Evolutionary conservation across 257 asterid genomes (phyloP).

Genomic region (Coffea canephora): DNA sequence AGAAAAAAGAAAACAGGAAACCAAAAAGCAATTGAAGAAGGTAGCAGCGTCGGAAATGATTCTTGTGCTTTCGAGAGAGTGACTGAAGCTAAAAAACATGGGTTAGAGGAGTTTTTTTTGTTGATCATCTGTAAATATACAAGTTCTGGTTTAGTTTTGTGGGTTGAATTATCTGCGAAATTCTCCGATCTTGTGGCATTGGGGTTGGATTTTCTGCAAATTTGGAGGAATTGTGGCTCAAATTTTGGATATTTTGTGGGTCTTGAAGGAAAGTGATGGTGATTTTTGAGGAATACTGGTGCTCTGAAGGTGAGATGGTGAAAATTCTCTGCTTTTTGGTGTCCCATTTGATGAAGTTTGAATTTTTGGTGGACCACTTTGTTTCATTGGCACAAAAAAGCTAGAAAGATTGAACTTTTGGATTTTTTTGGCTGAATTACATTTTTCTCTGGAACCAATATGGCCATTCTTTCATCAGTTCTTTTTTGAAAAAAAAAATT

Average conservation of each 20-base stretch:
- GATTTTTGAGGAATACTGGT: neutral
- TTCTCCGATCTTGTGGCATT: slow-evolving; percentile 21
- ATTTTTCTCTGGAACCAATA: neutral
- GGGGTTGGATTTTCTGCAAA: slow-evolving; percentile 3
- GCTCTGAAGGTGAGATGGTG: slow-evolving; percentile 27
- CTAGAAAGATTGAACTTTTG: slow-evolving; percentile 17
- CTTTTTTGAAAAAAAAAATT: neutral
- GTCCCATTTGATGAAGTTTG: slow-evolving; percentile 15
- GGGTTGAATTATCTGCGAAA: slow-evolving; percentile 12
- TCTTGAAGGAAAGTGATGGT: slow-evolving; percentile 2
- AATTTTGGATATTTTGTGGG: neutral
- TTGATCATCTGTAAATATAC: slow-evolving; percentile 11
- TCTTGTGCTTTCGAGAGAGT: slow-evolving; percentile 2
- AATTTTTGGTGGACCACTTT: slow-evolving; percentile 5
- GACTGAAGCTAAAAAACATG: slow-evolving; percentile 14
- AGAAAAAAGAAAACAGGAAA: neutral
- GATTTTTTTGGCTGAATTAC: slow-evolving; percentile 12
- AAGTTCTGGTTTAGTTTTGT: neutral
- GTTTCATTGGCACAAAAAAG: slow-evolving; percentile 1
- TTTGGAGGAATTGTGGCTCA: neutral
- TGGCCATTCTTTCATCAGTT: neutral
- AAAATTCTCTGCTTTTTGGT: neutral
- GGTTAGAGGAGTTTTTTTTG: slow-evolving; percentile 10
- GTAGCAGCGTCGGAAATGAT: neutral
- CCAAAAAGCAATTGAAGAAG: slow-evolving; percentile 8